Evolutionary conservation across 75 land plant species (phyloP).

Genomic region (Isoetes taiwanensis): DNA sequence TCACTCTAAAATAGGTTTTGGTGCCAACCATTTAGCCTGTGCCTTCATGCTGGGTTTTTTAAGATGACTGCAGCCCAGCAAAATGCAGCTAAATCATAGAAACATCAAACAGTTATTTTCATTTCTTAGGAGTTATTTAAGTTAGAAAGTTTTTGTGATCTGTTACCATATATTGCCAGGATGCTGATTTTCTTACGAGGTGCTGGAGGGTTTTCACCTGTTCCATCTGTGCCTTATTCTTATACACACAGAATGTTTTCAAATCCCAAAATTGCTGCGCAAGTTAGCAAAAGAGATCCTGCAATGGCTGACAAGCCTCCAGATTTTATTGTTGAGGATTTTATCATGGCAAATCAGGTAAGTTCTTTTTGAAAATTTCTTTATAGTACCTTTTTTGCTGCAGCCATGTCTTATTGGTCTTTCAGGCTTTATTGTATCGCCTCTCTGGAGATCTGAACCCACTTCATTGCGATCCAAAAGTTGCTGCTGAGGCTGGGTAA

Average conservation of each 20-base stretch:
- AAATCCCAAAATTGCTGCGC: background rate
- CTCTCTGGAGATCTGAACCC: constrained; percentile 95
- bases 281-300: constrained; percentile 4
- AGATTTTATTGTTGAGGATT: constrained; percentile 51
- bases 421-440: constrained; percentile 86
- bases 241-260: constrained; percentile 18
- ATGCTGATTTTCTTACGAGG: constrained; percentile 60
- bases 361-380: background rate
- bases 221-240: constrained; percentile 39
- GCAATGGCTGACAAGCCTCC: constrained; percentile 23
- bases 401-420: background rate
- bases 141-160: background rate
- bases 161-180: constrained; percentile 24
- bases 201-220: constrained; percentile 88
- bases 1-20: too few relatives aligned
- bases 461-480: constrained; percentile 71
- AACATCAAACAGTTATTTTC: background rate
- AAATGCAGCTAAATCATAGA: background rate
- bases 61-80: too few relatives aligned
- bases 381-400: constrained; percentile 1
- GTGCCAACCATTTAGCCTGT: too few relatives aligned
- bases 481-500: constrained; percentile 74
- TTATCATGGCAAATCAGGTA: constrained; percentile 45
- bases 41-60: too few relatives aligned
- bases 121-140: background rate